Base-by-base conservation (phyloP, 2,329 filamentous ascomycete genomes). In the Alternaria brassicicola region DNA sequence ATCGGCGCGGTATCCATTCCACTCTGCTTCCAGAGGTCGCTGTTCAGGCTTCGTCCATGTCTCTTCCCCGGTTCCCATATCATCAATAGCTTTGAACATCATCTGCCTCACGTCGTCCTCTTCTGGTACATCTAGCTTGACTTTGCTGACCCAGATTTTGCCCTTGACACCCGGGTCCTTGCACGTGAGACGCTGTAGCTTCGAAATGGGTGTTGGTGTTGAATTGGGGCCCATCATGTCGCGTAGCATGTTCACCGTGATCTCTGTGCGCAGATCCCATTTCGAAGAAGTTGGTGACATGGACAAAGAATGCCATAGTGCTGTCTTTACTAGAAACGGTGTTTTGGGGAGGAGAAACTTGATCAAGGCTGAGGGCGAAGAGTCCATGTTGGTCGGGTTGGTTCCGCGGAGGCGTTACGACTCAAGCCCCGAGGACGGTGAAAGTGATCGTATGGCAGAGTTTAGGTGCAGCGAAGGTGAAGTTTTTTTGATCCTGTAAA, bases 111-210 rank as follows among this genome's bases (percentile, higher is more conserved):
- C 58, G 39, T 81, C 78, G 42, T 84, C 68, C 71, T 83, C 82
- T 0, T 85, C 80, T 0, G 88, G 89, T 2, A 79, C 78, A 0
- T 86, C 85, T 15, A 92, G 79, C 0, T 84, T 85, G 39, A 90
- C 88, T 53, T 86, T 89, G 68, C 88, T 89, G 23, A 96, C 83
- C 93, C 93, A 97, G 64, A 95, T 87, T 42, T 85, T 86, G 3
- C 92, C 92, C 72, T 91, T 93, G 71, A 96, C 81, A 0, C 86
- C 87, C 0, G 84, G 84, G 52, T 90, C 89, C 56, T 82, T 85
- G 42, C 85, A 78, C 1, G 86, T 85, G n/a, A 85, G 67, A 39
- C 78, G 80, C 76, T 97, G 94, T 6, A 69, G 43, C 46, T 75
- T 73, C 0, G 69, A 65, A n/a, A 78, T 74, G 2, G 69, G 54